Base-by-base conservation (phyloP, 2,329 filamentous ascomycete genomes). In the Fusarium odoratissimum region DNA sequence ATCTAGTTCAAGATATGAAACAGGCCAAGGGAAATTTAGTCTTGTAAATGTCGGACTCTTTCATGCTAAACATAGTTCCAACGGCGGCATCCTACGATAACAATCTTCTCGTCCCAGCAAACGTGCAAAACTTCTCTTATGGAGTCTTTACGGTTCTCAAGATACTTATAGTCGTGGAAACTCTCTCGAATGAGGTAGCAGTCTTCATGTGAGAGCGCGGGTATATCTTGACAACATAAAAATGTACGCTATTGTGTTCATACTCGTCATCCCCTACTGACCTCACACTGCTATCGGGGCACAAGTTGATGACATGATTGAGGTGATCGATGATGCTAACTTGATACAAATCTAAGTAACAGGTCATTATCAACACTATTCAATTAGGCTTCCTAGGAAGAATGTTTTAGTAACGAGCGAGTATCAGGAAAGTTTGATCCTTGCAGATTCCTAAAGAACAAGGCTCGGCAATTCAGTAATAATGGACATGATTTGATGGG, bases 131-230 rank as follows among this genome's bases (percentile, higher is more conserved):
- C 14, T 38, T 52, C 13, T 38, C 6, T 9, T 2, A 38, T 28
- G 13, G 17, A 28, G 33, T 21, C 2, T 28, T n/a, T n/a, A 4
- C 23, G 19, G 23, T n/a, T 28, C 19, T 6, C 0, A 28, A 38
- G 33, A n/a, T 28, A 12, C 7, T 33, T 1, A 0, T 13, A 49
- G 28, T 23, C 4, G 1, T 28, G 5, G 9, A 31, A 16, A 17
- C 3, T 12, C 10, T 33, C 10, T 4, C 23, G 11, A 17, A 7
- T 8, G 13, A 38, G 19, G 5, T 28, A 16, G 8, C 14, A 21
- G n/a, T 5, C 5, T 19, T 5, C 12, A 52, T 21, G 5, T 21
- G 9, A 52, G 31, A 52, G 23, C 2, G 17, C 5, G 12, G 9
- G 19, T 12, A 17, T 16, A 12, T 25, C 10, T 28, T 52, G 23